Base-by-base conservation (phyloP, 2,329 filamentous ascomycete genomes). In the Colletotrichum musicola region DNA sequence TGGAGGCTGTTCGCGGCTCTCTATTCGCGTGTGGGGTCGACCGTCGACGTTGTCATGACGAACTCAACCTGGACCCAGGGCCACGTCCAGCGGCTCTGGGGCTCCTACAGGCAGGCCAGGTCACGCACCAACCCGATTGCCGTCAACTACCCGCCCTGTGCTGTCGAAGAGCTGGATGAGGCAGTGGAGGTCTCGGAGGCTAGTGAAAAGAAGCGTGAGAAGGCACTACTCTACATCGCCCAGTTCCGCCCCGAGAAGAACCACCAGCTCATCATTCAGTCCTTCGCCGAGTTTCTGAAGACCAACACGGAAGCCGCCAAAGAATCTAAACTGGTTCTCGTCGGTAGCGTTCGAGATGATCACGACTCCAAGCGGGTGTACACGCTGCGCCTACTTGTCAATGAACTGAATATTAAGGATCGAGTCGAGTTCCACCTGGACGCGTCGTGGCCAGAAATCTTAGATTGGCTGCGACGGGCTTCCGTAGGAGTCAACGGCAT, bases 211-310 rank as follows among this genome's bases (percentile, higher is more conserved):
- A 81, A 83, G 58, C 90, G 96, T 42, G 86, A 93, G 71, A 90
- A 89, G 49, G 87, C 90, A 47, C 81, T 99, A 14, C 85, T 99
- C 18, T 99, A 97, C 81, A 97, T 99, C 74, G 96, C 95, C 2
- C 96, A 99, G 79, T 99, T 99, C 79, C 92, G 96, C 0, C 95
- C 96, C 0, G 96, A 99, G 80, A 99, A 99, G 85, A 97, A 98
- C 79, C 96, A 99, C 81, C 85, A 91, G 44, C 88, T 97, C 25
- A 92, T 99, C 62, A 83, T 99, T 49, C 88, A 93, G 73, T 90
- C 96, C 0, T 99, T 98, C 76, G 89, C 94, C 38, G 83, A 90
- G 61, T 95, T 97, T 75, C 81, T 93, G 70, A 88, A 88, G 74
- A 83, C 83, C 0, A 80, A 81, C 30, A 84, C 83, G 6, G 77